Base-by-base conservation (phyloP, 2,329 filamentous ascomycete species). In the Nemania sp. region DNA sequence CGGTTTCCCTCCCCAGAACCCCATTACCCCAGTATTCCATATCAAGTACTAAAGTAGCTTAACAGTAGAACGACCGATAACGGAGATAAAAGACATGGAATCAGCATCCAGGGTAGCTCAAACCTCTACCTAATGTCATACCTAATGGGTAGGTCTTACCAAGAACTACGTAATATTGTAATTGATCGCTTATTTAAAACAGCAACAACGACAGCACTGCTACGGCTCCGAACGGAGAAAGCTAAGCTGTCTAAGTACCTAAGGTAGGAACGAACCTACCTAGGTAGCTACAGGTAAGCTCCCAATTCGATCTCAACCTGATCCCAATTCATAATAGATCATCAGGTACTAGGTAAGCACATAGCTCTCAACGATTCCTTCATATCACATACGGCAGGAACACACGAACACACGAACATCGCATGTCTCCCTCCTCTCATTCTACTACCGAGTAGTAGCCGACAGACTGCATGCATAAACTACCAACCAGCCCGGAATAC, bases 71-170 rank as follows among this genome's bases (percentile, higher is more conserved):
- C 67, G 62, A 67, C 74, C 74, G 74, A 75, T 75, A 75, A 75
- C 74, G 74, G 74, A 75, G 74, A 75, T 75, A 75, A 73, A 74
- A 67, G 43, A 51, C 62, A 20, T n/a, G n/a, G n/a, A n/a, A n/a
- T n/a, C n/a, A n/a, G n/a, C n/a, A n/a, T n/a, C 32, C 32, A 35
- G 6, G 6, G 32, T 35, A 35, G 32, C 32, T 35, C 32, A 35
- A 35, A 11, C 3, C 3, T 7, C n/a, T n/a, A n/a, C n/a, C n/a
- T n/a, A n/a, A 35, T 7, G 32, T 8, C 11, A 35, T 35, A 35
- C 11, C 32, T 35, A n/a, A n/a, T n/a, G n/a, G n/a, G n/a, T n/a
- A 3, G 32, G 32, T 11, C 7, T 35, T 35, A 35, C 32, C 32
- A 35, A 38, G 7, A 18, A 3, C n/a, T 49, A 51, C n/a, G 47